Conservation (phyloP, 164 flowering plant genomes). For the Warburgia ugandensis region DNA sequence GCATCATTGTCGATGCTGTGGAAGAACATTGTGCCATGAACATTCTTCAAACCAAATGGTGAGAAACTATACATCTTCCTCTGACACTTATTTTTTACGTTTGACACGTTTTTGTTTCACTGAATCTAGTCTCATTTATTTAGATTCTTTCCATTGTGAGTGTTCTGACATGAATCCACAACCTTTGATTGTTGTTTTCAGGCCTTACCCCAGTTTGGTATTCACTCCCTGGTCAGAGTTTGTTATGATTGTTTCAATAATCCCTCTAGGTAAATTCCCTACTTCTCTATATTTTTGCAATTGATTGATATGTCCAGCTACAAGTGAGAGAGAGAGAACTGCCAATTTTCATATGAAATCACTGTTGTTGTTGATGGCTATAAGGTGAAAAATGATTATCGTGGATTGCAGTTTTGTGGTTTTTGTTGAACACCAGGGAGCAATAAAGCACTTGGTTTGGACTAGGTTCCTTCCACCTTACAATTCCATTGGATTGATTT, state of each 20-base stretch:
- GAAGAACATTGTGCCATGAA: conserved; percentile 30
- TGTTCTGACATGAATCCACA: too few relatives aligned
- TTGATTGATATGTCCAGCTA: too few relatives aligned
- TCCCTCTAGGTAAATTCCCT: conserved; percentile 16
- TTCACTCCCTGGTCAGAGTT: conserved; percentile 26
- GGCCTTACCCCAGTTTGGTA: conserved; percentile 33
- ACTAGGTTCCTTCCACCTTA: too few relatives aligned
- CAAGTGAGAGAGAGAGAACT: not conserved
- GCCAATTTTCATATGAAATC: not conserved
- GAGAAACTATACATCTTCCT: not conserved
- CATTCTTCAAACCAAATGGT: conserved; percentile 35
- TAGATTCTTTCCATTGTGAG: not conserved
- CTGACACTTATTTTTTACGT: not conserved
- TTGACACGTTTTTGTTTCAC: not conserved
- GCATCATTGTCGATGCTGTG: conserved; percentile 37
- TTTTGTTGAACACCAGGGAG: too few relatives aligned
- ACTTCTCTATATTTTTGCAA: not conserved
- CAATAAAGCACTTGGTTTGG: too few relatives aligned
- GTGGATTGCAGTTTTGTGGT: too few relatives aligned
- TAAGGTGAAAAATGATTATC: too few relatives aligned
- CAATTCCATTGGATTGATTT: too few relatives aligned
- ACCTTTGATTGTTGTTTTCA: conserved; percentile 5
- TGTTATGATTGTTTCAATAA: conserved; percentile 30
- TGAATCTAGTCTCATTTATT: not conserved
- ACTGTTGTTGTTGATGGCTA: too few relatives aligned